Evolutionary conservation across 805 yeast species (phyloP), one percentile per base, ranked within the genome.

Genomic region (Ogataea nakhonphanomensis): DNA sequence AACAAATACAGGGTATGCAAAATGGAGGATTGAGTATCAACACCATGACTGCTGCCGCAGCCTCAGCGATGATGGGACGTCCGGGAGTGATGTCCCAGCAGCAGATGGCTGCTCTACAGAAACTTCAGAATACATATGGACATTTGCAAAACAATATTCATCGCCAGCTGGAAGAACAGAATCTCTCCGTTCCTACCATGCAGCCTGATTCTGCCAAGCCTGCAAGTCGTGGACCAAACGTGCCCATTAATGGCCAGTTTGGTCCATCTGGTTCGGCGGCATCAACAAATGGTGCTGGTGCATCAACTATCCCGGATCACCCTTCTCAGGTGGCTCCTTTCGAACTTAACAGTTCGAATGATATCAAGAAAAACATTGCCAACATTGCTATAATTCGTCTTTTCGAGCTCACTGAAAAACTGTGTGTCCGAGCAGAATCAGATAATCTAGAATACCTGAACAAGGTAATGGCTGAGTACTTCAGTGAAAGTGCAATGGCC

Each of bases 381-480:
- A 72, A 75, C 39, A 64, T 70, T 27, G 81, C 81, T 1, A 65
- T 77, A 6, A 57, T 76, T 37, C 66, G 76, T 39, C 58, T 78
- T 9, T 58, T 76, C 47, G 79, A 74, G 32, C 65, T 74, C 24
- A 65, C 76, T 30, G 81, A 76, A 44, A 52, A 65, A 64, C 44
- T 55, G 15, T 48, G 75, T 38, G 61, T 62, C 8, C 62, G 69
- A 7, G 75, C 70, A 8, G 70, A 67, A 33, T 63, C 65, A 1
- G 67, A 65, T 34, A 70, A 68, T 41, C 54, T 75, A 25, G 62
- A 65, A 4, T 76, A 71, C 53, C 76, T 84, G 81, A 63, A 69
- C 43, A 64, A 62, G 40, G 61, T 76, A 12, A 64, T 73, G 8
- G 59, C 60, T 4, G 81, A 78, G 30, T 71, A 69, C 45, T 81